Evolutionary conservation across 2,329 filamentous ascomycete genomes (phyloP).

Genomic region (Fusarium redolens): DNA sequence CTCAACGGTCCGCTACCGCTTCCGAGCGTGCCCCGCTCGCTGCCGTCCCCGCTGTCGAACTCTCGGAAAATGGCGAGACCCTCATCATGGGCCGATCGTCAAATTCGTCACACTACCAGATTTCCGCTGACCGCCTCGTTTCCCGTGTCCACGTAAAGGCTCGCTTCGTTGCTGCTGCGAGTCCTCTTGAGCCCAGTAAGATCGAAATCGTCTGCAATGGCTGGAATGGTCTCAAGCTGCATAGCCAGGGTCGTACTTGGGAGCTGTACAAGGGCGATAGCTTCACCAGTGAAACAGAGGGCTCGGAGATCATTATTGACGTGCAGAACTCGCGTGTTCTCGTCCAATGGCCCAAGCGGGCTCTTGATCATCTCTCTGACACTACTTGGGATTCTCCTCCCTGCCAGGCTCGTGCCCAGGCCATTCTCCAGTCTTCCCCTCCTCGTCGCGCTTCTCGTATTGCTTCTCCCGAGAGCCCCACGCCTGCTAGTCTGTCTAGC

Average conservation of each 20-base stretch:
- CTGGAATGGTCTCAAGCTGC: slow-evolving; percentile 95
- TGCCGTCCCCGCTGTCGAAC: slow-evolving; percentile 82
- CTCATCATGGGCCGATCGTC: slow-evolving; percentile 92
- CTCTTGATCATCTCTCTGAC: slow-evolving; percentile 68
- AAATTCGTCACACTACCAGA: slow-evolving; percentile 94
- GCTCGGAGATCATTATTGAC: slow-evolving; percentile 92
- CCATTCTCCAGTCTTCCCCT: slow-evolving; percentile 69
- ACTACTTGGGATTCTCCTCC: slow-evolving; percentile 78
- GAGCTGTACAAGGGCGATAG: slow-evolving; percentile 88
- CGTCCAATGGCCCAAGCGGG: slow-evolving; percentile 82
- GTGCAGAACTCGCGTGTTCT: slow-evolving; percentile 93
- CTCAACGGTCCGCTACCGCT: slow-evolving; percentile 66
- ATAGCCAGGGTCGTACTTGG: slow-evolving; percentile 89
- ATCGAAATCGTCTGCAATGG: slow-evolving; percentile 92
- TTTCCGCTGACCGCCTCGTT: slow-evolving; percentile 91
- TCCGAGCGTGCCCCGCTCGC: slow-evolving; percentile 87
- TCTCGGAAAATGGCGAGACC: slow-evolving; percentile 83
- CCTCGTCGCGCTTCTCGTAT: slow-evolving; percentile 68
- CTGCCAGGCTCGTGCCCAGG: slow-evolving; percentile 47
- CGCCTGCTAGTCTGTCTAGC: slow-evolving; percentile 56
- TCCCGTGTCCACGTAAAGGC: slow-evolving; percentile 94
- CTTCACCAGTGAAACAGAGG: slow-evolving; percentile 89
- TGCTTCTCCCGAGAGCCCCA: slow-evolving; percentile 79
- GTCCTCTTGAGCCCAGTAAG: slow-evolving; percentile 76
- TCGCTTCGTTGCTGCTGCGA: slow-evolving; percentile 77